Base-by-base conservation (phyloP, 495 filamentous ascomycete genomes). In the Tetracladium setigerum region DNA sequence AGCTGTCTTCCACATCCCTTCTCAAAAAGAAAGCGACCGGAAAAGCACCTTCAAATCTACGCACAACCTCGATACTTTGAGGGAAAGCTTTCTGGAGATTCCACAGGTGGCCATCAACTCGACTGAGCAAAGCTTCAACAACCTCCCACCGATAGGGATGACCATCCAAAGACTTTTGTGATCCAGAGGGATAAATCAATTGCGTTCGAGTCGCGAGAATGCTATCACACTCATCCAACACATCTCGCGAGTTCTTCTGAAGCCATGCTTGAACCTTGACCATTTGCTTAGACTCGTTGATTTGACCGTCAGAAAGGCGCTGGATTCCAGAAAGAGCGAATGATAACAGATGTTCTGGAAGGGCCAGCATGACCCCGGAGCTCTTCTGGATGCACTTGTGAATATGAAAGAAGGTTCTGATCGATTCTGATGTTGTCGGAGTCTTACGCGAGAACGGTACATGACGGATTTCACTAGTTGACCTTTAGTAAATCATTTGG, bases 11-110 rank as follows among this genome's bases (percentile, higher is more conserved):
- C 8, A 63, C 60, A 41, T 72, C 47, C 10, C 37, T 41, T 1
- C 61, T 53, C 16, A 77, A 49, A 44, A 73, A 64, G 22, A 63
- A 64, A 1, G 69, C 38, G 1, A 68, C 44, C 1, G 71, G 71
- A 38, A 64, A 75, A 1, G 59, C 62, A 8, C 56, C 61, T 1
- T 43, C 17, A 0, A 19, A 7, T 3, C 61, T 49, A n/a, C 50
- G 18, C 15, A 67, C 47, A 6, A 74, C 55, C 16, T 72, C 65
- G n/a, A 74, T 62, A 27, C 65, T 64, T 1, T 41, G 38, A 2
- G 67, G 68, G 30, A 63, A 67, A 0, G 50, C 31, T 1, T 40
- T 19, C 18, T 54, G 47, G 2, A 77, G 46, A 12, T 33, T 54
- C 1, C 40, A 49, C 5, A 74, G 36, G 38, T 67, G 57, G 10